Evolutionary conservation across 2,329 filamentous ascomycete species (phyloP).

Genomic region (Fulvia fulva): DNA sequence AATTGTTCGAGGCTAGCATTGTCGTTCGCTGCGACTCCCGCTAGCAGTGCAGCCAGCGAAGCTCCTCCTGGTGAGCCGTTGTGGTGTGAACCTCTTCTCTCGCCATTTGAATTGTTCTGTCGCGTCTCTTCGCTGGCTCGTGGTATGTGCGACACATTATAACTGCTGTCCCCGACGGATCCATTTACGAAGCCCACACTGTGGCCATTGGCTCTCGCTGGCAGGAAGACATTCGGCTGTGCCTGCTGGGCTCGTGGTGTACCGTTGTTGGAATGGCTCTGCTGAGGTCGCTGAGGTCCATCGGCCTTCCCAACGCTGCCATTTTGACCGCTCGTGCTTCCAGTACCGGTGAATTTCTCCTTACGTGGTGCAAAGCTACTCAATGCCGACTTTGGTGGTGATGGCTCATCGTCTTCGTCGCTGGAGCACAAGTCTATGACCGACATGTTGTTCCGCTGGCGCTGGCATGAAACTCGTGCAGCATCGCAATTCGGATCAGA

Average conservation of each 20-base stretch:
- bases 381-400: constrained; percentile 1
- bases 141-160: neutral
- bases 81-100: neutral
- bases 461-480: neutral
- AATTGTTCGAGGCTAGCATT: neutral
- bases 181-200: neutral
- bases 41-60: neutral
- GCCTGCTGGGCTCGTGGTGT: neutral
- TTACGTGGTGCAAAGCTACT: constrained; percentile 2
- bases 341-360: neutral
- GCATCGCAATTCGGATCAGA: neutral
- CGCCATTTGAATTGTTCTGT: neutral
- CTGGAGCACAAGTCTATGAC: constrained; percentile 8
- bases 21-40: neutral
- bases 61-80: neutral
- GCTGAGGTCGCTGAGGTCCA: neutral
- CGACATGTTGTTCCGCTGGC: neutral
- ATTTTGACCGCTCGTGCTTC: neutral
- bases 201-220: neutral
- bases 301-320: neutral
- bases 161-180: neutral
- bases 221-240: neutral
- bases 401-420: constrained; percentile 2
- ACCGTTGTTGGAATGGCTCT: neutral
- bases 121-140: neutral